Evolutionary conservation across 352 stramenopile genomes (phyloP).

Genomic region (Halophytophthora batemanensis): DNA sequence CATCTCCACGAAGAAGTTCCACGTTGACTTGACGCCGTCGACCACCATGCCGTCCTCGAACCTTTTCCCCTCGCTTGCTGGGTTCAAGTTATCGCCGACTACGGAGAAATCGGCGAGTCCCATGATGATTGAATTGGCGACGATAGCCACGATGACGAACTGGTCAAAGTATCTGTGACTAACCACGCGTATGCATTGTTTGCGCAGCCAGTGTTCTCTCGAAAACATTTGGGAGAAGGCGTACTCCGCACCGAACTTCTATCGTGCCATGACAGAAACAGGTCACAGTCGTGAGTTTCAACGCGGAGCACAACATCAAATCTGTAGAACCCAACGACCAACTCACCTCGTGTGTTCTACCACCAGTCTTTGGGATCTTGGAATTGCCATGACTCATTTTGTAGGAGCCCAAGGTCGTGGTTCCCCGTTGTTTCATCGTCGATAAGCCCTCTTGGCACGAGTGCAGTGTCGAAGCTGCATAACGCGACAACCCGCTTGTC

Average conservation of each 20-base stretch:
- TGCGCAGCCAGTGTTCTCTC: constrained; percentile 45
- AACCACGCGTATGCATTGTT: constrained; percentile 46
- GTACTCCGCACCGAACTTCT: constrained; percentile 47
- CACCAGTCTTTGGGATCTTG: constrained; percentile 13
- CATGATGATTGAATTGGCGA: constrained; percentile 84
- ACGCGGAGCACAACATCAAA: too few species aligned
- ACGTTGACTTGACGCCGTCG: constrained; percentile 29
- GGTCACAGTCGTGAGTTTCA: too few species aligned
- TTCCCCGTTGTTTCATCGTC: too few species aligned
- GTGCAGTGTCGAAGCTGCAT: too few species aligned
- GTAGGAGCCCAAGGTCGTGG: too few species aligned
- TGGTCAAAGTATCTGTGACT: constrained; percentile 75
- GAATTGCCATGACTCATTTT: constrained; percentile 16
- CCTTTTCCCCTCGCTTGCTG: constrained; percentile 39
- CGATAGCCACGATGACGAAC: constrained; percentile 85
- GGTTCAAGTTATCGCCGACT: constrained; percentile 61
- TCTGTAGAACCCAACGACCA: too few species aligned
- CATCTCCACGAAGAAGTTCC: constrained; percentile 62
- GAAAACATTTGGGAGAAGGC: constrained; percentile 42
- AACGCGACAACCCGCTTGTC: too few species aligned
- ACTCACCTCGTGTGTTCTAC: not conserved
- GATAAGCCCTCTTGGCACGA: too few species aligned
- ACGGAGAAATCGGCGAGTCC: constrained; percentile 84
- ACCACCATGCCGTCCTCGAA: constrained; percentile 42
- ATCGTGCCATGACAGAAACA: not conserved